Evolutionary conservation across 1,284 basidiomycete species (phyloP).

Genomic region (Tilletia setariae): DNA sequence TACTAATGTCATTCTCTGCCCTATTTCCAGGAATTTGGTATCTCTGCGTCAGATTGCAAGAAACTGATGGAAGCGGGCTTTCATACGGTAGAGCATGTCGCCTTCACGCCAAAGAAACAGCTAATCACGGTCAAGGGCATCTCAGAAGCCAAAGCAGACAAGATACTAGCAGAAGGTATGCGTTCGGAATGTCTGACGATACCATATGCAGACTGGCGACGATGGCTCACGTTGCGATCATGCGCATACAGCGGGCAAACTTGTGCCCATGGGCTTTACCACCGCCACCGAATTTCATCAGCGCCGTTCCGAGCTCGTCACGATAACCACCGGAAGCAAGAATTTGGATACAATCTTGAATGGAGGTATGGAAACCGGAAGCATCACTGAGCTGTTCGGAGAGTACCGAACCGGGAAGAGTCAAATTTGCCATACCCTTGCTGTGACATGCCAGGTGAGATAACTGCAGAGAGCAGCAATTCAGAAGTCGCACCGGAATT

Average conservation of each 20-base stretch:
- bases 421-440: constrained; percentile 95
- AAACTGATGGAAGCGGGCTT: constrained; percentile 90
- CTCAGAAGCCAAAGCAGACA: constrained; percentile 95
- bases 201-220: not conserved
- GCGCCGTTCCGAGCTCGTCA: constrained; percentile 88
- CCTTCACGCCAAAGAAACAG: constrained; percentile 94
- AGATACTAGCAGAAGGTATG: constrained; percentile 84
- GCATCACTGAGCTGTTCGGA: constrained; percentile 96
- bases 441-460: constrained; percentile 83
- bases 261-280: constrained; percentile 95
- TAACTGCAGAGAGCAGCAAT: not conserved
- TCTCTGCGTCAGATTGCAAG: constrained; percentile 86
- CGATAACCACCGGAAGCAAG: constrained; percentile 94
- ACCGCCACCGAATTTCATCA: constrained; percentile 95
- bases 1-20: not conserved
- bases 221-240: not conserved
- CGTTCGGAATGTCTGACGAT: constrained; percentile 11
- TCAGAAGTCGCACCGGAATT: not conserved
- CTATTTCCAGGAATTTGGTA: constrained; percentile 70
- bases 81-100: constrained; percentile 91
- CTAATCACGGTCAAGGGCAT: constrained; percentile 92
- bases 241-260: constrained; percentile 72
- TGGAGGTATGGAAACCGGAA: constrained; percentile 96
- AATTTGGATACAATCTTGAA: constrained; percentile 93
- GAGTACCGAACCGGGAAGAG: constrained; percentile 99